These are phyloP conservation scores for Astragalus glycyphyllos DNA, from an alignment of 306 rosid genomes.

Conservation along the genomic window DNA sequence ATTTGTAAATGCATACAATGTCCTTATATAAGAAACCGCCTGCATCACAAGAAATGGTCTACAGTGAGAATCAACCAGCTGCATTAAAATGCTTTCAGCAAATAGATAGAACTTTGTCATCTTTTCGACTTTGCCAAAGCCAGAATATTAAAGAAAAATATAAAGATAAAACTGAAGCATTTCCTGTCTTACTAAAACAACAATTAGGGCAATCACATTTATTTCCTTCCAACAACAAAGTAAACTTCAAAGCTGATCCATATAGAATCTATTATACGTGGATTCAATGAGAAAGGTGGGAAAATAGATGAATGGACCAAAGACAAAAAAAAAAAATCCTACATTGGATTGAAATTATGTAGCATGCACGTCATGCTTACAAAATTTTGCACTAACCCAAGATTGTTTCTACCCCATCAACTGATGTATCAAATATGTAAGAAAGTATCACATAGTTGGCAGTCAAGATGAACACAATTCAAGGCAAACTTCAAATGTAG, in stretches of 20 bases:
- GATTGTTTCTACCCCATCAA: no score
- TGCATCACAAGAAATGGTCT: conserved; percentile 55
- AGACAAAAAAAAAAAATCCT: no score
- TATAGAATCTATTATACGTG: neutral
- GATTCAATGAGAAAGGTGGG: no score
- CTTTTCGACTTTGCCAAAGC: conserved; percentile 27
- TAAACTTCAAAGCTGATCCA: neutral
- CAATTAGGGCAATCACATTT: conserved; percentile 3
- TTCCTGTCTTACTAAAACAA: neutral
- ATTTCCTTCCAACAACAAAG: conserved; percentile 22
- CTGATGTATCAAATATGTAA: no score
- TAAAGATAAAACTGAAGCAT: neutral
- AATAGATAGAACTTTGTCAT: conserved; percentile 23
- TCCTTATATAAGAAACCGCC: conserved; percentile 93
- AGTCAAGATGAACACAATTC: no score
- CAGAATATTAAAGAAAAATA: conserved; percentile 10
- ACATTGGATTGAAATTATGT: no score
- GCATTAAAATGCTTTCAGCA: conserved; percentile 34
- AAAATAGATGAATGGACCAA: no score
- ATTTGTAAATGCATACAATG: conserved; percentile 94
- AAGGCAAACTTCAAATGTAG: no score
- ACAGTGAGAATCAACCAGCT: conserved; percentile 36
- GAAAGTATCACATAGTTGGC: no score
- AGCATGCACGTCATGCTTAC: no score
- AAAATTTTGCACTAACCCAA: no score